Evolutionary conservation across 169 alveolate genomes (phyloP).

Genomic region (Pseudocohnilembus persalinus): DNA sequence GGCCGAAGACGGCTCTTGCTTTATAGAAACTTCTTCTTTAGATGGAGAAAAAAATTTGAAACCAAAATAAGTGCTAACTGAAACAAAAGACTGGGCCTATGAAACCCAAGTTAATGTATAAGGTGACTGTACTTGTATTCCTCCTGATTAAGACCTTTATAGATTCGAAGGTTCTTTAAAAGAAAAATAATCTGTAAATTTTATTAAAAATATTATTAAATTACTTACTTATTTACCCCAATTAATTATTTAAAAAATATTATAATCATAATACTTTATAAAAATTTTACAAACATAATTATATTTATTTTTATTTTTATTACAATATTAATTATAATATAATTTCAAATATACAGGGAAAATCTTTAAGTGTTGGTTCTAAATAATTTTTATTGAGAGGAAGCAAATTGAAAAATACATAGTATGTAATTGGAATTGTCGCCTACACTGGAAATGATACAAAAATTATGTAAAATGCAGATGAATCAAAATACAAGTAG

Average conservation of each 20-base stretch:
- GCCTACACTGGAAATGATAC: constrained; percentile 82
- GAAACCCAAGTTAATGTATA: constrained; percentile 35
- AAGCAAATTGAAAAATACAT: constrained; percentile 76
- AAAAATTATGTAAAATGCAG: constrained; percentile 77
- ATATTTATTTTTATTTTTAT: no score
- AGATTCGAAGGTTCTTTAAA: constrained; percentile 33
- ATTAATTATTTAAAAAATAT: no score
- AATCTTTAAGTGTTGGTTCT: no score
- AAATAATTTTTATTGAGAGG: constrained; percentile 81
- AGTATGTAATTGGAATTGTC: constrained; percentile 84
- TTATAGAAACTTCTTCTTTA: constrained; percentile 79
- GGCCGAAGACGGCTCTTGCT: constrained; percentile 28
- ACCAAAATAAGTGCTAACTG: constrained; percentile 48
- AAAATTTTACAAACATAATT: no score
- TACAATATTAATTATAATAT: no score
- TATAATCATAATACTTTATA: no score
- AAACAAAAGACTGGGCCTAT: constrained; percentile 49
- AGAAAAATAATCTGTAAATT: not conserved
- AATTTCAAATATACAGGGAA: not conserved
- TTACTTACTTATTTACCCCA: no score
- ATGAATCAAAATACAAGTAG: constrained; percentile 59
- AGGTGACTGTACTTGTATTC: constrained; percentile 33
- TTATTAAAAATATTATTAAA: no score
- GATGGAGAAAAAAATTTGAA: constrained; percentile 89
- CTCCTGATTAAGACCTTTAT: constrained; percentile 41